These are phyloP conservation scores for Penicillium concentricum DNA, from an alignment of 2,329 filamentous ascomycete species.

Conservation along the genomic window DNA sequence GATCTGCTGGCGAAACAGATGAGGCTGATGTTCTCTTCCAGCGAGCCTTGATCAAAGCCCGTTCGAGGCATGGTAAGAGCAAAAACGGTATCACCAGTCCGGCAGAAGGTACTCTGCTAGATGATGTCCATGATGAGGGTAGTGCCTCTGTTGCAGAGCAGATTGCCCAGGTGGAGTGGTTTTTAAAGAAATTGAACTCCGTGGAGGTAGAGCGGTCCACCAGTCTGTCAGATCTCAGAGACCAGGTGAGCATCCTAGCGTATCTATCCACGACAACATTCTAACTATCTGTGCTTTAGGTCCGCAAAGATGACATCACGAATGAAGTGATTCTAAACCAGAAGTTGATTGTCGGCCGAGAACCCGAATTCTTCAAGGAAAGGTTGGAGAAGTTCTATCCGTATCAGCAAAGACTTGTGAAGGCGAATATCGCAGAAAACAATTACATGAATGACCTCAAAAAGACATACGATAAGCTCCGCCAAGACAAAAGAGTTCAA, in stretches of 20 bases:
- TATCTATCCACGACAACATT: neutral
- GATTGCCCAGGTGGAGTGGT: slow-evolving; percentile 82
- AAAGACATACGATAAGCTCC: slow-evolving; percentile 75
- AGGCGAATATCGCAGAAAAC: slow-evolving; percentile 88
- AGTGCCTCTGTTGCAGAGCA: slow-evolving; percentile 82
- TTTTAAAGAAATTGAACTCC: slow-evolving; percentile 85
- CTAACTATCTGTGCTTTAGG: slow-evolving; percentile 51
- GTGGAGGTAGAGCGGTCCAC: slow-evolving; percentile 90
- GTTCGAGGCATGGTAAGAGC: slow-evolving; percentile 55
- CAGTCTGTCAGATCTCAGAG: slow-evolving; percentile 93
- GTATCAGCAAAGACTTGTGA: slow-evolving; percentile 84
- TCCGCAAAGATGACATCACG: slow-evolving; percentile 94
- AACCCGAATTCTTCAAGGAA: slow-evolving; percentile 86
- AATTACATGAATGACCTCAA: slow-evolving; percentile 92
- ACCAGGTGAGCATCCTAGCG: slow-evolving; percentile 66
- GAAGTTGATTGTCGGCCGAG: slow-evolving; percentile 89
- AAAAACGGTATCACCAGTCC: slow-evolving; percentile 65
- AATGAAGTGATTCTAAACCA: slow-evolving; percentile 97
- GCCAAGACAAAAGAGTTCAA: slow-evolving; percentile 91
- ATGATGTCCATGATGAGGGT: slow-evolving; percentile 84
- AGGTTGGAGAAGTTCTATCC: slow-evolving; percentile 97
- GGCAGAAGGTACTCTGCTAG: slow-evolving; percentile 76
- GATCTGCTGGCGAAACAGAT: slow-evolving; percentile 78
- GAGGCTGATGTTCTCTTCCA: slow-evolving; percentile 89
- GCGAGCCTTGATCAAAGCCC: slow-evolving; percentile 75